Evolutionary conservation across 371 early-diverging fungal species (phyloP), one percentile per base, ranked within the genome.

Genomic region (Dinochytrium kinnereticum): DNA sequence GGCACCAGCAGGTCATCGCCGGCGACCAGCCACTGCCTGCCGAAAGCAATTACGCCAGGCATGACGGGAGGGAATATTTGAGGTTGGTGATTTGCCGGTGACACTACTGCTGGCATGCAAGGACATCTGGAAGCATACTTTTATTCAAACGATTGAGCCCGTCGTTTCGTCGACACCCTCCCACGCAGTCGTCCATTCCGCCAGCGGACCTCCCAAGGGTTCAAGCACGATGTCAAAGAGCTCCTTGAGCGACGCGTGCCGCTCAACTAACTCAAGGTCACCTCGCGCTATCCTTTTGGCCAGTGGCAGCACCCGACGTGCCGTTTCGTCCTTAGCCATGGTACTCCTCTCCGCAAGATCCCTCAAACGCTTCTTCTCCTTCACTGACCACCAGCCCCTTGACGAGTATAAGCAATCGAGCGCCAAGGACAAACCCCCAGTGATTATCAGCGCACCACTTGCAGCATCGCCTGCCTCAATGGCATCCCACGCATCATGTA

Each of bases 1-100:
- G 82, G 82, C 13, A 79, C 51, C 44, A 79, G 76, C 24, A 82
- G 75, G 68, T 82, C 82, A 68, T 82, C 82, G 50, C 76, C 70
- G 3, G 67, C 66, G 13, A 71, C 26, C 38, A 64, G 67, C 74
- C 74, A 74, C 28, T 70, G 73, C 24, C 78, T 49, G 28, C 59
- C 70, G 57, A 73, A 77, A 21, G 73, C 51, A 33, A 74, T 57
- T 39, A 77, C 24, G 26, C 69, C 69, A 13, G 74, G 74, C 78
- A 77, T 77, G 49, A 30, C 44, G 66, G 28, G n/a, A n/a, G 49
- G 49, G 26, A 21, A 53, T 53, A 53, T 53, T 53, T n/a, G 26
- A 53, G 55, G 55, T 13, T 44, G 49, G 21, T 44, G 49, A 44
- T 13, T 10, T 44, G n/a, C n/a, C n/a, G n/a, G n/a, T n/a, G n/a